These are phyloP conservation scores for Penicillium sp. DNA, from an alignment of 2,329 filamentous ascomycete species.

Conservation along the genomic window DNA sequence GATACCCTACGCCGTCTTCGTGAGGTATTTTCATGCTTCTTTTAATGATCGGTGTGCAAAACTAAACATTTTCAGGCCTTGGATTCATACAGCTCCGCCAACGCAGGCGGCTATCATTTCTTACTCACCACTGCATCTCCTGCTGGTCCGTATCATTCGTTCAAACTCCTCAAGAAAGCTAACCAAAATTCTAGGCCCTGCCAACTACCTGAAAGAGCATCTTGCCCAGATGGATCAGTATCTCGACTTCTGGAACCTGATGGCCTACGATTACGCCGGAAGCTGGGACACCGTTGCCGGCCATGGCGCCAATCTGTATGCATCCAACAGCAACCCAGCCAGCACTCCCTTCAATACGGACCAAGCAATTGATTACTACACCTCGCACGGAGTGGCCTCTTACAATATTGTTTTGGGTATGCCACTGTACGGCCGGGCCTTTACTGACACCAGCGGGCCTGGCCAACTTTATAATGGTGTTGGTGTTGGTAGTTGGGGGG, in stretches of 20 bases:
- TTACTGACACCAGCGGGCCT: constrained; percentile 71
- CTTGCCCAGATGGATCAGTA: constrained; percentile 46
- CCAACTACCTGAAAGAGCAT: constrained; percentile 44
- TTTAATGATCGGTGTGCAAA: too few species aligned
- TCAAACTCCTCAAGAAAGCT: not conserved
- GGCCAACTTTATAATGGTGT: constrained; percentile 68
- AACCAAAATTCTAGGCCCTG: constrained; percentile 29
- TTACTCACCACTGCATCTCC: constrained; percentile 48
- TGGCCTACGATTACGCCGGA: too few species aligned
- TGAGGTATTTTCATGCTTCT: too few species aligned
- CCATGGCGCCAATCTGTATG: constrained; percentile 77
- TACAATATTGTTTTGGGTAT: constrained; percentile 82
- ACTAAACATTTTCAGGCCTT: constrained; percentile 30
- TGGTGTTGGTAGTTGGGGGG: constrained; percentile 74
- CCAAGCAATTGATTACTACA: constrained; percentile 68
- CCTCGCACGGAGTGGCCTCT: constrained; percentile 58
- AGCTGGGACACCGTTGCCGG: constrained; percentile 71
- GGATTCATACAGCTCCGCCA: constrained; percentile 39
- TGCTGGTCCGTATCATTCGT: constrained; percentile 30
- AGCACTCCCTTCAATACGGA: constrained; percentile 76
- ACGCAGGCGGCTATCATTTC: constrained; percentile 42
- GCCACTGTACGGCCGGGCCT: constrained; percentile 89
- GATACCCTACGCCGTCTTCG: too few species aligned
- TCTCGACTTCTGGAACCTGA: constrained; percentile 68
- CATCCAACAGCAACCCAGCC: constrained; percentile 53